Conservation (phyloP, 2,329 filamentous ascomycete species). For the Ascochyta fabae region DNA sequence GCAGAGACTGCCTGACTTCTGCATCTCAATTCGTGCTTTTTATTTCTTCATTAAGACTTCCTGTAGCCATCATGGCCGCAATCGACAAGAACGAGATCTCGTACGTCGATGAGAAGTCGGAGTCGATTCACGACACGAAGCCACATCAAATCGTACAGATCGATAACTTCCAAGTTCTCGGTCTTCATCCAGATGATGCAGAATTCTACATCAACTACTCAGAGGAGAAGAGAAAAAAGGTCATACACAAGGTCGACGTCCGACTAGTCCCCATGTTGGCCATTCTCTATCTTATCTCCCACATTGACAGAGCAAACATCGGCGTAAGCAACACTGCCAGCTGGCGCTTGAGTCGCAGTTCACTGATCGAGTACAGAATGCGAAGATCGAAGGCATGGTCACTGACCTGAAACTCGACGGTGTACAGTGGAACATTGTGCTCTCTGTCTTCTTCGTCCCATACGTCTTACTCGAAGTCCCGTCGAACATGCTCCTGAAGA, state of each 20-base stretch:
- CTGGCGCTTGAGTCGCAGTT: background rate
- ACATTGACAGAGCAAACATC: constrained; percentile 68
- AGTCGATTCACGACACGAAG: constrained; percentile 26
- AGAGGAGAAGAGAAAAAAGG: constrained; percentile 57
- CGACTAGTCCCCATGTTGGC: constrained; percentile 49
- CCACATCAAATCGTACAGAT: constrained; percentile 33
- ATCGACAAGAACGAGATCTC: constrained; percentile 34
- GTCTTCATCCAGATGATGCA: constrained; percentile 29
- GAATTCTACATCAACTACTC: constrained; percentile 32
- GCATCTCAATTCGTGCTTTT: background rate
- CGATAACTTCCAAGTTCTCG: constrained; percentile 36
- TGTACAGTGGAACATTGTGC: constrained; percentile 65
- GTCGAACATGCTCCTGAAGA: constrained; percentile 52
- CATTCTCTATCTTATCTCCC: constrained; percentile 52
- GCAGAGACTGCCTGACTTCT: background rate
- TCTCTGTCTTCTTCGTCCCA: constrained; percentile 66
- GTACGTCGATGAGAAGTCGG: constrained; percentile 28
- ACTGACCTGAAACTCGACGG: constrained; percentile 61
- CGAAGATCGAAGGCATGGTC: constrained; percentile 68
- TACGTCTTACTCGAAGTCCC: constrained; percentile 47
- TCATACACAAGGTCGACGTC: constrained; percentile 36
- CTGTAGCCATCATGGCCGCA: constrained; percentile 17
- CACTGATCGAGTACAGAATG: constrained; percentile 48
- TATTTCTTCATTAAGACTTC: background rate
- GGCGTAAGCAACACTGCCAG: constrained; percentile 42